Evolutionary conservation across 2,329 filamentous ascomycete species (phyloP), one percentile per base, ranked within the genome.

Genomic region (Aspergillus pseudoterreus): DNA sequence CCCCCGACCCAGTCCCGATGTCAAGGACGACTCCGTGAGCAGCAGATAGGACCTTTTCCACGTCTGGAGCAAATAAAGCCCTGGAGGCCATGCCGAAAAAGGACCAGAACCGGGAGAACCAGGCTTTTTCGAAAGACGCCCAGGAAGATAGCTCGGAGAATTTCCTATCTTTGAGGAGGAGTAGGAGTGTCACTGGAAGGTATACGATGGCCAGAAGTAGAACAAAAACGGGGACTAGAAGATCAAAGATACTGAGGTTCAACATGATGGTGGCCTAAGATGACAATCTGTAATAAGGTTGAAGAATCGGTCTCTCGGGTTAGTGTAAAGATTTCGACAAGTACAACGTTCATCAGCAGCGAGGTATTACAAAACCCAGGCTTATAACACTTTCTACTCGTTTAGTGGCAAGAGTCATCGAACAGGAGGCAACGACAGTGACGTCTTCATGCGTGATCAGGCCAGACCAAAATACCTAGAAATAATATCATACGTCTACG

Each of bases 41-140:
- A 9, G 27, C 38, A 12, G 50, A n/a, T 6, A 52, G 30, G 22
- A 48, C 21, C 11, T 41, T 4, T 21, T 52, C 50, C 14, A 52
- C 39, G n/a, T 52, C 50, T 4, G 30, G 12, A 5, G 27, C 30
- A n/a, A 52, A 52, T 10, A 52, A 44, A 21, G 44, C 35, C 11
- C 32, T 43, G 27, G 45, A 52, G 9, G 15, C 21, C 15, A 9
- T 30, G 44, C 50, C 50, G 33, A 52, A 52, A 36, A 47, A 52
- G 24, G 30, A 6, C 50, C 50, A 52, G 44, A 52, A 52, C 14
- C 44, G 50, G 14, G 38, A 35, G 33, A 52, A 52, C 50, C 50
- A 52, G 45, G 39, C 27, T 12, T 42, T 24, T 24, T 48, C 43
- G 44, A 52, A 52, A 17, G 45, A 17, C 4, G 22, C 6, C 43